phyloP scores from a whole-genome alignment of 192 early-diverging fungal species.

The Backusella psychrophila region DNA sequence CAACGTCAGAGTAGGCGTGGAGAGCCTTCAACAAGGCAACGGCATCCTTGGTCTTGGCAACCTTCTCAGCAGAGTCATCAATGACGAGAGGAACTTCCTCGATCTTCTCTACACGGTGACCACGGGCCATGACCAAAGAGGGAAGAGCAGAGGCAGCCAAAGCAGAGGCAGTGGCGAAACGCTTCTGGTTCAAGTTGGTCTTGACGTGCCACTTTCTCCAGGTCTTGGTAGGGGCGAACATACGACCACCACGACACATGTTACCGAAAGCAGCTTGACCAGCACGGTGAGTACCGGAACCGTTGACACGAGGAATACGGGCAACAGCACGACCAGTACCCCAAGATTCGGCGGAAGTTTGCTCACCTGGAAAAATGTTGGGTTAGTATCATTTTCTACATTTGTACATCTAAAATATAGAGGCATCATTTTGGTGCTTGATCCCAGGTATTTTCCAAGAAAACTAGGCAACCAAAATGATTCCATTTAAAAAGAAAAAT shows the following conservation, averaged over 20 bases:
- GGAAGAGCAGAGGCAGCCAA: constrained; percentile 94
- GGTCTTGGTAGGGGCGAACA: constrained; percentile 99
- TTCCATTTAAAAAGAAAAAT: no score
- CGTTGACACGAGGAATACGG: constrained; percentile 98
- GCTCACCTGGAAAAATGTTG: constrained; percentile 65
- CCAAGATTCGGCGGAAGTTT: constrained; percentile 99
- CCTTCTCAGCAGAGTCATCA: constrained; percentile 71
- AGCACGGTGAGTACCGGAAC: constrained; percentile 95
- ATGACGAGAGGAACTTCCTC: constrained; percentile 95
- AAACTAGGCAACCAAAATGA: no score
- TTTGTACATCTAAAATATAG: no score
- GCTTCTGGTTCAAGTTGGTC: constrained; percentile 99
- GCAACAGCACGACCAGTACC: constrained; percentile 99
- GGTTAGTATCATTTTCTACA: no score
- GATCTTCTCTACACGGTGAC: constrained; percentile 94
- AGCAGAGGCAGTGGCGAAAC: constrained; percentile 96
- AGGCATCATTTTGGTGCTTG: no score
- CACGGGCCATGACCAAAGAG: constrained; percentile 92
- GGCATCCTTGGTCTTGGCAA: constrained; percentile 94
- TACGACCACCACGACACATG: constrained; percentile 99
- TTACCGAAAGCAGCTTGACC: constrained; percentile 99
- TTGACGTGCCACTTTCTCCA: constrained; percentile 99
- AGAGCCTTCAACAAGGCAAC: constrained; percentile 87
- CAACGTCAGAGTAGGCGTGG: constrained; percentile 93
- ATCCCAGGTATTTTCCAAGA: no score